A percentile compares a stretch with the other conserved stretches of the same genome.
These are phyloP conservation scores for Septoria linicola DNA, from an alignment of 2,329 filamentous ascomycete species.

Conservation along the genomic window DNA sequence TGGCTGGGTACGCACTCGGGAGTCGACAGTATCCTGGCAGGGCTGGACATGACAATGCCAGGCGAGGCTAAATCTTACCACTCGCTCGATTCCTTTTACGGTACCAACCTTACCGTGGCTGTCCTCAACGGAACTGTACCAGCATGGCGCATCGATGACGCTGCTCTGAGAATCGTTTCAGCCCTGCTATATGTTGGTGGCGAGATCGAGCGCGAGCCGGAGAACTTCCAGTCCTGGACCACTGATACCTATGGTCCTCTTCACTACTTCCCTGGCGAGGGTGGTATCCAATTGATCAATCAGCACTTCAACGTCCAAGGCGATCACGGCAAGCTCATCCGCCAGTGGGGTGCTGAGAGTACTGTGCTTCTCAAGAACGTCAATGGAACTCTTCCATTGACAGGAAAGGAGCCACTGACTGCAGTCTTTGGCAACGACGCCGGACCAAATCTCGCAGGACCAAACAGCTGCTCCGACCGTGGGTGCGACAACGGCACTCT, in stretches of 20 bases:
- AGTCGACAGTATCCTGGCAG: conserved; percentile 32
- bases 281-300: conserved; percentile 64
- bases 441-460: conserved; percentile 46
- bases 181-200: conserved; percentile 52
- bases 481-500: conserved; percentile 49
- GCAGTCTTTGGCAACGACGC: conserved; percentile 54
- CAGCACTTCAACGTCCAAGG: conserved; percentile 75
- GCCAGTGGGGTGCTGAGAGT: conserved; percentile 57
- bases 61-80: conserved; percentile 70
- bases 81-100: conserved; percentile 65
- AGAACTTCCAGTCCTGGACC: conserved; percentile 49
- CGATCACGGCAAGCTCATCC: conserved; percentile 70
- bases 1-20: conserved; percentile 42
- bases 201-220: conserved; percentile 49
- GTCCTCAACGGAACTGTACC: conserved; percentile 37
- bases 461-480: conserved; percentile 49
- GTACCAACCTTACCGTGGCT: conserved; percentile 35
- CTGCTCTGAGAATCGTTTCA: conserved; percentile 36
- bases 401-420: conserved; percentile 47
- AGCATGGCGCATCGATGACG: conserved; percentile 36
- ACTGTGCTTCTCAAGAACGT: conserved; percentile 64
- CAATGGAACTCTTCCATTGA: conserved; percentile 55
- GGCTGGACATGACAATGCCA: conserved; percentile 39
- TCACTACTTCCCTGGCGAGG: conserved; percentile 61
- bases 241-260: conserved; percentile 63